Conservation (phyloP, 192 early-diverging fungal species). For the Lobosporangium transversale region DNA sequence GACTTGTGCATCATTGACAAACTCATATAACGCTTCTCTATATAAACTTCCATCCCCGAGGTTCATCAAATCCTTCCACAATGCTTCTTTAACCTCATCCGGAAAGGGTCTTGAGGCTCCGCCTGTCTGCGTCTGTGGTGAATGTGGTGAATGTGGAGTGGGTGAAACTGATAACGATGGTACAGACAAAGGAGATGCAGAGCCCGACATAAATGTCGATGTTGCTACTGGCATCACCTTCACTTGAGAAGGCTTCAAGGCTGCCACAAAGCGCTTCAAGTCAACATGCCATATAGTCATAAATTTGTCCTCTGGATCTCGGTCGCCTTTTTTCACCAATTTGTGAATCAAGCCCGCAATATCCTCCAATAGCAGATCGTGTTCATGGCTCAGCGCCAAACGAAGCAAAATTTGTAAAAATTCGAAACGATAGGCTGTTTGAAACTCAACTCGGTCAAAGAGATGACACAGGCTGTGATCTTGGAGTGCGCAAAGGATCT, state of each 20-base stretch:
- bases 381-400: conserved; percentile 20
- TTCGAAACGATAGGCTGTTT: conserved; percentile 23
- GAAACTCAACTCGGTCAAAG: conserved; percentile 39
- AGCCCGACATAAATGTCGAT: neutral
- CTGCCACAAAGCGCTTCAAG: conserved; percentile 33
- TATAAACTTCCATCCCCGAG: conserved; percentile 28
- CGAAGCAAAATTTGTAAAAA: conserved; percentile 39
- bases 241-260: conserved; percentile 23
- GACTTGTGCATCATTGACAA: conserved; percentile 46
- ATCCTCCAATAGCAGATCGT: conserved; percentile 45
- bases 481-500: conserved; percentile 18
- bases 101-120: no score
- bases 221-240: neutral
- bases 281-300: conserved; percentile 37
- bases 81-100: conserved; percentile 22
- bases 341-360: conserved; percentile 29
- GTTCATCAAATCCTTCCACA: conserved; percentile 31
- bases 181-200: neutral
- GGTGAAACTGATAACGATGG: neutral
- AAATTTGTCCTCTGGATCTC: conserved; percentile 5
- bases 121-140: neutral
- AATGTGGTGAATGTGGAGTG: neutral
- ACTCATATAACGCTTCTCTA: conserved; percentile 42
- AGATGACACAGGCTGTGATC: conserved; percentile 31
- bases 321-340: conserved; percentile 19